These are phyloP conservation scores for Ochetophila trinervis DNA, from an alignment of 306 rosid species.

Conservation along the genomic window DNA sequence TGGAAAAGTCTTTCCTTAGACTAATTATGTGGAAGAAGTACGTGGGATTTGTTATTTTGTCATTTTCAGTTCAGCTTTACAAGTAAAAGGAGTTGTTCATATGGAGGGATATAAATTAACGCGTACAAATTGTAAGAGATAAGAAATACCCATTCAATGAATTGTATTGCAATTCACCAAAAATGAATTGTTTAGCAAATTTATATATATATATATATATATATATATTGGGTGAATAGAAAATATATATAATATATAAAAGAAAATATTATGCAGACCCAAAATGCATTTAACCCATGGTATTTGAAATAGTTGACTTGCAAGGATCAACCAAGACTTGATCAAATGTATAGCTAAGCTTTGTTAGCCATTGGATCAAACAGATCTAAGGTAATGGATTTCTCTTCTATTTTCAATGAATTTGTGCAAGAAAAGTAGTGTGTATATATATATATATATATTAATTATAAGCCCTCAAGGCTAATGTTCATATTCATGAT, in stretches of 20 bases:
- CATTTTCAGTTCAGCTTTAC: slow-evolving; percentile 18
- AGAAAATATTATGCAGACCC: too few species aligned
- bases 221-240: too few species aligned
- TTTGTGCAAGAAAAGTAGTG: background rate
- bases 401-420: background rate
- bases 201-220: background rate
- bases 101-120: background rate
- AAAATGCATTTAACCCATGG: background rate
- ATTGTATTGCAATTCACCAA: background rate
- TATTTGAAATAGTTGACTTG: background rate
- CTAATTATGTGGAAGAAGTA: background rate
- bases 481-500: too few species aligned
- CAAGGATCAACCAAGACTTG: background rate
- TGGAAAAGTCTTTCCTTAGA: background rate
- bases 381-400: background rate
- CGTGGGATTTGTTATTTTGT: slow-evolving; percentile 7
- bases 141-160: slow-evolving; percentile 6
- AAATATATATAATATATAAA: background rate
- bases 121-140: background rate
- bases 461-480: background rate
- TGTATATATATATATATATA: slow-evolving; percentile 6
- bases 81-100: background rate
- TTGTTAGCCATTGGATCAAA: background rate
- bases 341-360: background rate
- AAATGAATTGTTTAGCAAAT: background rate